Conservation (phyloP, 2,329 filamentous ascomycete genomes). For the Ustulina deusta region DNA sequence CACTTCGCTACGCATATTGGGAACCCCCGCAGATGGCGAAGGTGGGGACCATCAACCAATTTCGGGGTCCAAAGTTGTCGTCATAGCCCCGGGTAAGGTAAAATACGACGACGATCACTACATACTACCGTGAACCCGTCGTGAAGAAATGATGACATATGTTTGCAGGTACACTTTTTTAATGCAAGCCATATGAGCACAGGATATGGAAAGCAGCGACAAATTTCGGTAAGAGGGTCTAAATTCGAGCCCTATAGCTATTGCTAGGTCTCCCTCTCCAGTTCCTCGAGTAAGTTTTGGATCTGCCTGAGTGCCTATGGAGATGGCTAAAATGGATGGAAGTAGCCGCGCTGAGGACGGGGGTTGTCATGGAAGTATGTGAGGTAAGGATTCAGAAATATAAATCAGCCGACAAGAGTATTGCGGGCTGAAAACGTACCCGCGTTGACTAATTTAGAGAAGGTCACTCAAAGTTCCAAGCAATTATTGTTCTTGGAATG, state of each 20-base stretch:
- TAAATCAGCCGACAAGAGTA: not conserved
- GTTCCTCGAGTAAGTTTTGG: not conserved
- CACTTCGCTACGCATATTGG: not conserved
- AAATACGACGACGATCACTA: not conserved
- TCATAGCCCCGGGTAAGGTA: conserved; percentile 9
- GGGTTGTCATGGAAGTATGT: not conserved
- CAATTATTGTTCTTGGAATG: not conserved
- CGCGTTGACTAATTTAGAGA: not conserved
- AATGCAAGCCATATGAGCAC: not conserved
- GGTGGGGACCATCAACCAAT: conserved; percentile 5
- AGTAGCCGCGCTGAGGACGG: not conserved
- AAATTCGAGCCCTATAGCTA: not conserved
- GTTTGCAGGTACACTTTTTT: not conserved
- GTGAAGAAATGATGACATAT: not conserved
- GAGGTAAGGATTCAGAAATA: not conserved
- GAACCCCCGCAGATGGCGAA: not conserved
- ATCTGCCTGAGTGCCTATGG: not conserved
- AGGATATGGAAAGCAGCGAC: not conserved
- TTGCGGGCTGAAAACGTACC: not conserved
- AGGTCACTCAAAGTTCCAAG: too few relatives aligned
- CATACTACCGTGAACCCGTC: not conserved
- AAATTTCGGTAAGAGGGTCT: not conserved
- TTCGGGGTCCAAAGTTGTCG: conserved; percentile 27
- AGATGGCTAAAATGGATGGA: not conserved
- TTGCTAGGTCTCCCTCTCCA: not conserved